These are phyloP conservation scores for Solanum sparsipilum DNA, from an alignment of 257 asterid species.

Conservation along the genomic window DNA sequence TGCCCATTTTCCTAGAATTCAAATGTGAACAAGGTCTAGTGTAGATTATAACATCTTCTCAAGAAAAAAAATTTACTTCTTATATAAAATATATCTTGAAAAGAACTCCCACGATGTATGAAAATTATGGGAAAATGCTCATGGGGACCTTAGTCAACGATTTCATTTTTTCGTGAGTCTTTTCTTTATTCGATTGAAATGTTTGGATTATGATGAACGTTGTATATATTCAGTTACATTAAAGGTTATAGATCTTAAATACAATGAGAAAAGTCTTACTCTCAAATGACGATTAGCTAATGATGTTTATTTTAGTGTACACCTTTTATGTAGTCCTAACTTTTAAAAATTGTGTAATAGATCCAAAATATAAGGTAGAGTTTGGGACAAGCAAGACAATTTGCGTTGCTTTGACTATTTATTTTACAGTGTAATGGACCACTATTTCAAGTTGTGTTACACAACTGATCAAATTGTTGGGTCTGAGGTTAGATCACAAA, in stretches of 20 bases:
- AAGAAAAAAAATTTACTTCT: background rate
- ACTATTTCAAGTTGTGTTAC: too few relatives aligned
- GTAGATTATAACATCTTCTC: too few relatives aligned
- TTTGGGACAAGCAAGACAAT: background rate
- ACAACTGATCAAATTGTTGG: too few relatives aligned
- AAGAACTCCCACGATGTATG: background rate
- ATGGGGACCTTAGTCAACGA: background rate
- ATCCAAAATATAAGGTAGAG: background rate
- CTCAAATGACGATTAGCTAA: background rate
- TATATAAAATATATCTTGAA: background rate
- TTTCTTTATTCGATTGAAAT: too few relatives aligned
- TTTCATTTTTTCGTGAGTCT: too few relatives aligned
- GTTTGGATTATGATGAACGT: background rate
- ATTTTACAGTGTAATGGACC: background rate
- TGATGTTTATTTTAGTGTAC: background rate
- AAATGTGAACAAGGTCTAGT: background rate
- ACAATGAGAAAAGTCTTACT: background rate
- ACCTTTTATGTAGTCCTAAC: background rate
- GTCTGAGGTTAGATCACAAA: background rate
- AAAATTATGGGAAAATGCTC: background rate
- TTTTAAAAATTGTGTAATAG: background rate
- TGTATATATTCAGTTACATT: background rate
- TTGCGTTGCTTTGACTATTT: background rate
- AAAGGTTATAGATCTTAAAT: background rate
- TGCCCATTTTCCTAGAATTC: background rate